Conservation (phyloP, 306 rosid genomes). For the Acacia melanoxylon region DNA sequence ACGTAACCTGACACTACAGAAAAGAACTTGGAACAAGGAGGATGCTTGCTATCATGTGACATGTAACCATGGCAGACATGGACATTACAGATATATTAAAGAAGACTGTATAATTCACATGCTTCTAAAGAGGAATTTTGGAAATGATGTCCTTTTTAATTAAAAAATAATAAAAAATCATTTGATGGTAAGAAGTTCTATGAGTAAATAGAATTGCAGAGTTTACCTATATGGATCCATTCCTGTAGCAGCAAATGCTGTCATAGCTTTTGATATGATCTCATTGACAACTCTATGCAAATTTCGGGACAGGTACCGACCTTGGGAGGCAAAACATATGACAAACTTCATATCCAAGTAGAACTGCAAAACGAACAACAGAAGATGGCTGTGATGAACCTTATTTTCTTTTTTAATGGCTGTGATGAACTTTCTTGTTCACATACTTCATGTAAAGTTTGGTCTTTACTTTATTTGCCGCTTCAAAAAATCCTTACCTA, state of each 20-base stretch:
- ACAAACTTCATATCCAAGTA: conserved; percentile 99
- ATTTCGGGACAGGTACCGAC: conserved; percentile 87
- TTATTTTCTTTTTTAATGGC: neutral
- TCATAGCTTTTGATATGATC: conserved; percentile 87
- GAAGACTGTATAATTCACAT: neutral
- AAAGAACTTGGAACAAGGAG: neutral
- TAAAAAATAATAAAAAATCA: neutral
- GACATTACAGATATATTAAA: neutral
- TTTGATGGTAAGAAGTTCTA: neutral
- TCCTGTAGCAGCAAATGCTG: conserved; percentile 90
- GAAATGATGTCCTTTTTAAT: neutral
- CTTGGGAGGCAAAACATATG: conserved; percentile 85
- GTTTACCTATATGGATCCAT: conserved; percentile 85
- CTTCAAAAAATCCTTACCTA: conserved; percentile 8
- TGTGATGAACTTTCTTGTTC: conserved; percentile 5
- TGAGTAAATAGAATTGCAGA: neutral
- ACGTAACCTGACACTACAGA: neutral
- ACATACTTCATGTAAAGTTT: conserved; percentile 2
- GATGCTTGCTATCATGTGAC: neutral
- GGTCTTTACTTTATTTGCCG: conserved; percentile 3
- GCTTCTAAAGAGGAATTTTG: neutral
- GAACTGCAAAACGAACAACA: conserved; percentile 65
- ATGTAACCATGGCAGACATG: neutral
- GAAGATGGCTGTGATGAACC: conserved; percentile 7
- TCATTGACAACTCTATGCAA: conserved; percentile 81